Evolutionary conservation across 495 filamentous ascomycete genomes (phyloP), one percentile per base, ranked within the genome.

Genomic region (Talaromyces proteolyticus): DNA sequence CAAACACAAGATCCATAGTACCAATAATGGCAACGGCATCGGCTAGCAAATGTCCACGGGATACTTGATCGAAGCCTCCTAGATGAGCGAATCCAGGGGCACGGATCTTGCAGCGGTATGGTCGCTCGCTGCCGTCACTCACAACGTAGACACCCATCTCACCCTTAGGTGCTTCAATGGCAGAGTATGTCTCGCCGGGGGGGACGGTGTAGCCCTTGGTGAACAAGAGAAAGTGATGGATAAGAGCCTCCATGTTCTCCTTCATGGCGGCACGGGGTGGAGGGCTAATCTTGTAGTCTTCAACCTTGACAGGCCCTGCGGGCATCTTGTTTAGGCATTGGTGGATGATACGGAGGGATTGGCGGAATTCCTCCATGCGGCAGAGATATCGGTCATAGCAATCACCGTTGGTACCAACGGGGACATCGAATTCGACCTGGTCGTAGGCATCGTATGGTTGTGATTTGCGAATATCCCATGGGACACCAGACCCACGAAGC

Each of bases 291-390:
- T 98, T 98, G 79, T 96, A 98, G 72, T 98, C 93, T 70, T 98
- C 93, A 36, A 96, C 91, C 49, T 89, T 82, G 60, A 97, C 80
- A 19, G 93, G 92, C 19, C 93, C 93, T 25, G 89, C 76, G 16
- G 94, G 92, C 89, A 99, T 99, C 79, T 96, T 87, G 78, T 99
- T 97, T 51, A 99, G 71, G 68, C 94, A 97, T 74, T 99, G 93
- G 75, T 95, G 85, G 64, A 99, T 96, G 72, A 99, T 97, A 57
- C 93, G 85, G 48, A 99, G 87, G 18, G 86, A 91, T 67, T 99
- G 94, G 49, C 93, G 80, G 84, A 99, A 97, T 70, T 99, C 93
- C 70, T 99, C 94, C 93, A 99, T 99, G 60, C 93, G 89, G 81
- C 91, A 96, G 41, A 99, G 80, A 58, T 99, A 99, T 60, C 93